Base-by-base conservation (phyloP, 208 protist genomes). In the Trypanosoma brucei region DNA sequence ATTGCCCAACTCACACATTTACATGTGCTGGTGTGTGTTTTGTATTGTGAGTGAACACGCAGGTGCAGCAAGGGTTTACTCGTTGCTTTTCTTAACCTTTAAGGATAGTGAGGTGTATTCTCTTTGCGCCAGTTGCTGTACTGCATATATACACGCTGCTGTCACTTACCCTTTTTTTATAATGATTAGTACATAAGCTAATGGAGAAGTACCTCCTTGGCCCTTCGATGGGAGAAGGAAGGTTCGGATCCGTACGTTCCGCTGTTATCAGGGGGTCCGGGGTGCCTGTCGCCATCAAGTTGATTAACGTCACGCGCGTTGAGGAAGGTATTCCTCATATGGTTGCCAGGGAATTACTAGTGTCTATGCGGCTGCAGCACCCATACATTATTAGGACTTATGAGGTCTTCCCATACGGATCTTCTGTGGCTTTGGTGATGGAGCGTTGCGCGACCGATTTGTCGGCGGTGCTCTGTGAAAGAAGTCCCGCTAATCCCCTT, bases 321-420 rank as follows among this genome's bases (percentile, higher is more conserved):
- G 70, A 76, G 3, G 85, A 92, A 45, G 90, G 82, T n/a, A 77
- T 95, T 54, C 90, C 90, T 0, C 84, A 93, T 59, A 80, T 84
- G 1, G 66, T 92, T 9, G 90, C 84, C 7, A 81, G 90, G 13
- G 86, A 93, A 65, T 61, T 87, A 8, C 66, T 93, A 13, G 71
- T 91, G 33, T 62, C 84, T 1, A 62, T 64, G 30, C 64, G 73
- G 2, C 61, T 92, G 4, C 54, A 65, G 3, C 81, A 80, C 42
- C 86, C 86, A 7, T 81, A 77, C 50, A 48, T 95, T 13, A 76
- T 93, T 34, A 60, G 59, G 2, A 84, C 76, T 2, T 62, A 86
- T 39, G 89, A 95, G n/a, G 70, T 93, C 34, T 69, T 86, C 53
- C 62, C 84, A 3, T 77, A 60, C 51, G 80, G 86, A 11, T 78